Conservation (phyloP, 768 basidiomycete genomes). For the Naematelia aurantialba region DNA sequence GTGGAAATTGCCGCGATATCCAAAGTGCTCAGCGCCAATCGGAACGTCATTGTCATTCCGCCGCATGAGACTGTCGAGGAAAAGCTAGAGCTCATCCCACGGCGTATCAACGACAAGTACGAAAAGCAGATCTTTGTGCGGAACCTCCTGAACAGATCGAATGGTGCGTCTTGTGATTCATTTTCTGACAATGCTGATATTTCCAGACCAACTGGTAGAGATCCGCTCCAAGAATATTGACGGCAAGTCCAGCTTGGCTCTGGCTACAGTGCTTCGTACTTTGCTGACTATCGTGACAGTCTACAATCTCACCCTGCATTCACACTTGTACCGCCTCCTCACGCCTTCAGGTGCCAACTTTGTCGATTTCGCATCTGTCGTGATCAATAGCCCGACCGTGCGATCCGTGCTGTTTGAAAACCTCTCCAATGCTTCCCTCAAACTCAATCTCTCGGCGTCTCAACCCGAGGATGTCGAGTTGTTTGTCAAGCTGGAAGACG, state of each 20-base stretch:
- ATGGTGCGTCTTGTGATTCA: slow-evolving; percentile 21
- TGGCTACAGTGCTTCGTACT: too few species aligned
- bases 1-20: slow-evolving; percentile 47
- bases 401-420: slow-evolving; percentile 44
- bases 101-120: slow-evolving; percentile 48
- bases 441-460: slow-evolving; percentile 36
- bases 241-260: too few species aligned
- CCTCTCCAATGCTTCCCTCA: slow-evolving; percentile 26
- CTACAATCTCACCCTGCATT: slow-evolving; percentile 47
- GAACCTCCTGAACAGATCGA: slow-evolving; percentile 42
- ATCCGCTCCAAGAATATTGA: slow-evolving; percentile 45
- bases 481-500: slow-evolving; percentile 40
- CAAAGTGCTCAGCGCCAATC: slow-evolving; percentile 44
- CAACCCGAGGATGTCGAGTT: slow-evolving; percentile 47
- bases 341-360: slow-evolving; percentile 49
- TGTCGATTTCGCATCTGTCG: slow-evolving; percentile 46
- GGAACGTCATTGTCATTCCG: slow-evolving; percentile 45
- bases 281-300: slow-evolving; percentile 7
- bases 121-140: slow-evolving; percentile 47
- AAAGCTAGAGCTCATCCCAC: slow-evolving; percentile 47
- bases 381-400: slow-evolving; percentile 41
- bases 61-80: slow-evolving; percentile 39
- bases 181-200: slow-evolving; percentile 5
- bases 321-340: slow-evolving; percentile 46
- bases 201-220: slow-evolving; percentile 39